phyloP scores from a whole-genome alignment of 495 filamentous ascomycete species.

The Echria macrotheca region DNA sequence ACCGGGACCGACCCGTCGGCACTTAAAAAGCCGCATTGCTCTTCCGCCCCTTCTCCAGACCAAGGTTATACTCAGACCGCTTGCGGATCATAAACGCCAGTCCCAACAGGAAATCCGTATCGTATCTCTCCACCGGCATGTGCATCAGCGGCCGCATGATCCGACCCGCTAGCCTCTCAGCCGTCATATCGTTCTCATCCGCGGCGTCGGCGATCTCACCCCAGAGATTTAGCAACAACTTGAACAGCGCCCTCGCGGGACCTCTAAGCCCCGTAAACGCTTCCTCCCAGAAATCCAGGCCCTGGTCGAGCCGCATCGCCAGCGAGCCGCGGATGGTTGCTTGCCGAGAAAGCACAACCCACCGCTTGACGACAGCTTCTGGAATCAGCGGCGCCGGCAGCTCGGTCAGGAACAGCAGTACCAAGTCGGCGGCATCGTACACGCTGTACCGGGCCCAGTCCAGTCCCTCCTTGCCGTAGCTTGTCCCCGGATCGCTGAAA shows the following conservation, averaged over 20 bases:
- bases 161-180: conserved; percentile 36
- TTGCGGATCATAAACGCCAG: conserved; percentile 43
- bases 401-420: neutral
- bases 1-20: no score
- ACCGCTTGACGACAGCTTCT: neutral
- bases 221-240: conserved; percentile 41
- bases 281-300: conserved; percentile 47
- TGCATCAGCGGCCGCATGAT: conserved; percentile 40
- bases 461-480: conserved; percentile 36
- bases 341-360: neutral
- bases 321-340: neutral
- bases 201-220: conserved; percentile 33
- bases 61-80: conserved; percentile 32
- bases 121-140: neutral
- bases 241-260: conserved; percentile 33
- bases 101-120: conserved; percentile 26
- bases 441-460: conserved; percentile 35
- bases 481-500: conserved; percentile 27
- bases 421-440: conserved; percentile 21
- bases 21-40: conserved; percentile 2
- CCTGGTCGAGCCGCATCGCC: conserved; percentile 31
- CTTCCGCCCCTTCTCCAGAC: neutral
- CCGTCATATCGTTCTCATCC: conserved; percentile 40
- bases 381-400: neutral
- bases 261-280: conserved; percentile 36